Percentiles rank a stretch among this genome's conserved stretches.
phyloP scores from a whole-genome alignment of 2,329 filamentous ascomycete species.

The Ophidiomyces ophidiicola region DNA sequence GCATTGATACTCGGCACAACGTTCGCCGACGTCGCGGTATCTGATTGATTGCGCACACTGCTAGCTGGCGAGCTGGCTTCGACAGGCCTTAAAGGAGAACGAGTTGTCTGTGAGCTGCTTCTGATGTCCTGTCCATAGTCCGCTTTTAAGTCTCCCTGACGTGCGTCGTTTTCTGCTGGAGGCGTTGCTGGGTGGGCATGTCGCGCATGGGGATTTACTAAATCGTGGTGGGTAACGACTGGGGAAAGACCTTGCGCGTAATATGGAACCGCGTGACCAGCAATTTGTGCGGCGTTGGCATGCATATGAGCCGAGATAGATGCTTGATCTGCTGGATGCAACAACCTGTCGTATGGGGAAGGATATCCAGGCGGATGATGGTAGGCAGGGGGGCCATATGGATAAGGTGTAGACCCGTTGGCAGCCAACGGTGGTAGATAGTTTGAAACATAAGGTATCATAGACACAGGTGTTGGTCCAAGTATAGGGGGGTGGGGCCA shows the following conservation, averaged over 20 bases:
- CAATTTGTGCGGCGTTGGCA: constrained; percentile 18
- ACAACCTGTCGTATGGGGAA: constrained; percentile 25
- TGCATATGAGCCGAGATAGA: constrained; percentile 20
- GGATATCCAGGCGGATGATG: constrained; percentile 20
- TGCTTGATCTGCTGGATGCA: constrained; percentile 23
- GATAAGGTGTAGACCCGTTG: constrained; percentile 20
- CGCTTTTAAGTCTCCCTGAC: neutral
- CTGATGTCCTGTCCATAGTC: constrained; percentile 1
- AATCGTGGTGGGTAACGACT: neutral
- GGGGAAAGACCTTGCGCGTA: constrained; percentile 7
- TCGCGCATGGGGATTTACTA: neutral
- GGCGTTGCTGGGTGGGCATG: constrained; percentile 5
- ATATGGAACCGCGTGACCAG: constrained; percentile 3
- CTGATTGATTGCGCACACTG: constrained; percentile 19
- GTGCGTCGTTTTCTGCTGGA: neutral
- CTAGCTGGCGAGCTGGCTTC: constrained; percentile 15
- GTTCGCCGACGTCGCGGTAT: constrained; percentile 24
- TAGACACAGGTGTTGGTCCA: constrained; percentile 31
- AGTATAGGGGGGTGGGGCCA: constrained; percentile 36
- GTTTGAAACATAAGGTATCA: constrained; percentile 25
- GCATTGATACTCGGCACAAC: constrained; percentile 45
- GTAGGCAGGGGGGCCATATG: constrained; percentile 25
- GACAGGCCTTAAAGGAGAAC: constrained; percentile 19
- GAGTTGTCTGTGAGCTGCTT: constrained; percentile 17
- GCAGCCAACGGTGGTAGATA: constrained; percentile 28